Conservation (phyloP, 345 rosid species). For the Salix exigua region DNA sequence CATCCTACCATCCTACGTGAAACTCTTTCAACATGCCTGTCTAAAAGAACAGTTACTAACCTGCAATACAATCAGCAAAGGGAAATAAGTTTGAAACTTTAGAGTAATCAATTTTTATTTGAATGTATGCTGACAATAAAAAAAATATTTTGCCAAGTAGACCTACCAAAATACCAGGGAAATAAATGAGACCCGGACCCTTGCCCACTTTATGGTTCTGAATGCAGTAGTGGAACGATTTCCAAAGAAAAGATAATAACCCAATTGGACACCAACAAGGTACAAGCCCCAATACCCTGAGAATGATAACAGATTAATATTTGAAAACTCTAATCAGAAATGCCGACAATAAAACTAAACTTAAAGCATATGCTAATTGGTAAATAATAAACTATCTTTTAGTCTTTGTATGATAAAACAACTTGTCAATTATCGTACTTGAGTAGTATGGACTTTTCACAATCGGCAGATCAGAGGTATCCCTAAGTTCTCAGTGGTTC, state of each 20-base stretch:
- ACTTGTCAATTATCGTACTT: neutral
- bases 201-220: slow-evolving; percentile 48
- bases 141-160: neutral
- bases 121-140: neutral
- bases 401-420: neutral
- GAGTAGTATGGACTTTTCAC: neutral
- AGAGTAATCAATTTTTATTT: neutral
- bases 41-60: slow-evolving; percentile 54
- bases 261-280: slow-evolving; percentile 76
- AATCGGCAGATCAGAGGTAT: too few species aligned
- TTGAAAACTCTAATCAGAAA: neutral
- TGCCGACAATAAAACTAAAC: neutral
- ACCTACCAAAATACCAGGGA: slow-evolving; percentile 60
- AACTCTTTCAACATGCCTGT: slow-evolving; percentile 71
- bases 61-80: slow-evolving; percentile 39
- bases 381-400: neutral
- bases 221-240: slow-evolving; percentile 21
- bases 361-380: neutral
- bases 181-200: slow-evolving; percentile 52
- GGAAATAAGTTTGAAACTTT: neutral
- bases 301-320: slow-evolving; percentile 9
- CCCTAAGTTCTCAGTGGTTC: too few species aligned
- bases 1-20: slow-evolving; percentile 72
- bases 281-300: slow-evolving; percentile 94
- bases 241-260: slow-evolving; percentile 64